Evolutionary conservation across 805 yeast species (phyloP), one percentile per base, ranked within the genome.

Genomic region (Saturnispora dispora): DNA sequence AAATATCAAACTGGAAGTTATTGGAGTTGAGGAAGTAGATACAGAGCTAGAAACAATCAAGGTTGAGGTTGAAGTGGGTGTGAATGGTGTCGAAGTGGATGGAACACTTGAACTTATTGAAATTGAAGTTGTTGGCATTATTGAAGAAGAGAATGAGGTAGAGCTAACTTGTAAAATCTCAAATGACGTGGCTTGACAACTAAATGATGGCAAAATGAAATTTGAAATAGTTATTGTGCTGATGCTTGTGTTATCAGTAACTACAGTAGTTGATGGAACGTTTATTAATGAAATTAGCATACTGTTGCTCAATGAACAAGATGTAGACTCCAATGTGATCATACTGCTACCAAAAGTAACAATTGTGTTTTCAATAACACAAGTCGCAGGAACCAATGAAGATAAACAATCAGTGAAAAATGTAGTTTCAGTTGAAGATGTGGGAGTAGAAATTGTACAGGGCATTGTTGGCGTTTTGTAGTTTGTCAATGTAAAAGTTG

Each of bases 161-260:
- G 28, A 25, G 8, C 28, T 25, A 25, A 25, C 28, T 25, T 25
- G 3, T 25, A 25, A 5, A 25, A 25, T 25, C 28, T 25, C 2
- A 25, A 25, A 25, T 4, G 51, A 18, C 2, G 39, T 30, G 13
- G n/a, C n/a, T 17, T 13, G 43, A 39, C 54, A 50, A 23, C 37
- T 49, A 20, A 51, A 42, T 7, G 35, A 35, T 33, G 58, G 55
- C 4, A 41, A 27, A 30, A 45, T 32, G 17, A 36, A 39, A n/a
- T 52, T 36, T 1, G 56, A 40, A 11, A 52, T 23, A 10, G 46
- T 47, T 11, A 52, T 39, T 1, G 46, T 30, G 2, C 53, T 45
- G n/a, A 52, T 45, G 15, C 23, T 48, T 8, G 30, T 33, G 13
- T 28, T 25, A 17, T 35, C n/a, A 8, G 48, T 7, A 20, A 46